Conservation (phyloP, 2,329 filamentous ascomycete species). For the Fusarium siculi region DNA sequence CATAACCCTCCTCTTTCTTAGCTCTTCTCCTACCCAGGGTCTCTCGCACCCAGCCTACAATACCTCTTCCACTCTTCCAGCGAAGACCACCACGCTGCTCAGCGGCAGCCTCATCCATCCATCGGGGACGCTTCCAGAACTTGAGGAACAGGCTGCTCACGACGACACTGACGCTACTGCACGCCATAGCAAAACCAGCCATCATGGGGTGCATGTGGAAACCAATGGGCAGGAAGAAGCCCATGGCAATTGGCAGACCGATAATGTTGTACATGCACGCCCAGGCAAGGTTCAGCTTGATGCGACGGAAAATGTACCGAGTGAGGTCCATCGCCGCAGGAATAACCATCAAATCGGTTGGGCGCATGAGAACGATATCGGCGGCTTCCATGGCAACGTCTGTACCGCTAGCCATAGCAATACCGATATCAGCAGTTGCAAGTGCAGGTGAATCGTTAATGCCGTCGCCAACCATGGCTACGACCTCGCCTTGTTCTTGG, state of each 20-base stretch:
- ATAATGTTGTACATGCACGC: conserved; percentile 93
- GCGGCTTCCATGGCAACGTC: conserved; percentile 98
- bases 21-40: conserved; percentile 50
- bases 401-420: conserved; percentile 90
- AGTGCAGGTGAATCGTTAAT: conserved; percentile 98
- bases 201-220: conserved; percentile 92
- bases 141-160: conserved; percentile 84
- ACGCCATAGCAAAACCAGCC: conserved; percentile 93
- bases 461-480: conserved; percentile 97
- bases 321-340: conserved; percentile 85
- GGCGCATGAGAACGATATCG: conserved; percentile 94
- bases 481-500: conserved; percentile 77
- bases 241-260: conserved; percentile 96
- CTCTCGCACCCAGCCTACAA: conserved; percentile 57
- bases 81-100: conserved; percentile 64
- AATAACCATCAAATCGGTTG: conserved; percentile 92
- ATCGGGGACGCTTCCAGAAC: conserved; percentile 84
- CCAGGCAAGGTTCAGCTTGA: conserved; percentile 93
- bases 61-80: conserved; percentile 55
- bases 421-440: conserved; percentile 90
- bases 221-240: conserved; percentile 90
- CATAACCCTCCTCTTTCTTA: conserved; percentile 66
- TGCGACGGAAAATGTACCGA: conserved; percentile 86
- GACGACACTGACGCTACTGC: conserved; percentile 90
- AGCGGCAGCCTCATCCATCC: conserved; percentile 81